These are phyloP conservation scores for Pouteria glomerata DNA, from an alignment of 148 eudicot genomes.

Conservation along the genomic window DNA sequence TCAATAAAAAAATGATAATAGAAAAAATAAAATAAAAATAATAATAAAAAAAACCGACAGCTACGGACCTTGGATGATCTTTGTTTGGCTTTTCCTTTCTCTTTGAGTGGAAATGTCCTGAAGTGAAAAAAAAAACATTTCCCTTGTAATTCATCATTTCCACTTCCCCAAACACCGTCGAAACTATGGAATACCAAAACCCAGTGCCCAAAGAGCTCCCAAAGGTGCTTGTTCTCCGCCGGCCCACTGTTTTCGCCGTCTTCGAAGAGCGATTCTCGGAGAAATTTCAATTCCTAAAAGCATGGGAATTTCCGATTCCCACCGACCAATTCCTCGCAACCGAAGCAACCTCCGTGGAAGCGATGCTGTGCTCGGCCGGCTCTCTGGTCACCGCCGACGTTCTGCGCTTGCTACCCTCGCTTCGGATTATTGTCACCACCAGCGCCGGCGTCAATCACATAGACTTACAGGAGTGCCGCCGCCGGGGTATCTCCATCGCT, in stretches of 20 bases:
- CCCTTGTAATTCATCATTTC: too few relatives aligned
- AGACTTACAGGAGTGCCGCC: conserved; percentile 65
- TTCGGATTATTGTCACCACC: conserved; percentile 49
- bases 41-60: too few relatives aligned
- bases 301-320: conserved; percentile 44
- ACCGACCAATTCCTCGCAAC: conserved; percentile 23
- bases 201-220: conserved; percentile 20
- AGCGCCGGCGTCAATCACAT: conserved; percentile 59
- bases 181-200: background rate
- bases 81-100: too few relatives aligned
- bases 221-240: conserved; percentile 43
- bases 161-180: background rate
- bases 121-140: too few relatives aligned
- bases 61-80: too few relatives aligned
- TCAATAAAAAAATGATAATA: too few relatives aligned
- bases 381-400: conserved; percentile 22
- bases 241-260: conserved; percentile 29
- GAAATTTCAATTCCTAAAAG: conserved; percentile 39
- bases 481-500: conserved; percentile 53
- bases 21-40: too few relatives aligned
- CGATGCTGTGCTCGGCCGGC: conserved; percentile 24
- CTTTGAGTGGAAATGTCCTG: too few relatives aligned
- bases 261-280: conserved; percentile 26
- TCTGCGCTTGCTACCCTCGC: conserved; percentile 47
- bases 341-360: conserved; percentile 22